phyloP scores from a whole-genome alignment of 345 rosid genomes.

The Arabis hirsuta region DNA sequence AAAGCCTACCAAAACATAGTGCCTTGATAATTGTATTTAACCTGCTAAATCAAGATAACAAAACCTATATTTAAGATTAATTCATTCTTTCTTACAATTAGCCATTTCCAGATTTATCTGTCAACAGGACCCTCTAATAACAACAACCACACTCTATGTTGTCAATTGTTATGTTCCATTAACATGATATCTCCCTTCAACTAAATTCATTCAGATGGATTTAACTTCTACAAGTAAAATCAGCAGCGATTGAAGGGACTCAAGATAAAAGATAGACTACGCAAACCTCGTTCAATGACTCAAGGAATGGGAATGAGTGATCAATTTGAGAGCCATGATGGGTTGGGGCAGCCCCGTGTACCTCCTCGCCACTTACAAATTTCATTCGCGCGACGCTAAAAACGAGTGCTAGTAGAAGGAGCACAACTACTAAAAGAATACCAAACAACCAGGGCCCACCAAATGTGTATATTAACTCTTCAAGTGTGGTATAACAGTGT shows the following conservation, averaged over 20 bases:
- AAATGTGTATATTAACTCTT: slow-evolving; percentile 89
- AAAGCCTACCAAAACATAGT: too few species aligned
- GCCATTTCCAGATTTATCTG: neutral
- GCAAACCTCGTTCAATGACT: slow-evolving; percentile 88
- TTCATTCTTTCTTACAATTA: neutral
- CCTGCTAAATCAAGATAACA: neutral
- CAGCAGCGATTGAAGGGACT: slow-evolving; percentile 7
- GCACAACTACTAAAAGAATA: slow-evolving; percentile 70
- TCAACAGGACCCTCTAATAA: neutral
- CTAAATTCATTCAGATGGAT: neutral
- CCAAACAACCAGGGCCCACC: slow-evolving; percentile 96
- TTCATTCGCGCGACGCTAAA: slow-evolving; percentile 95
- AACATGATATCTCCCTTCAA: slow-evolving; percentile 18
- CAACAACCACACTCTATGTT: neutral
- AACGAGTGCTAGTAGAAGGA: slow-evolving; percentile 79
- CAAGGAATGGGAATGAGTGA: slow-evolving; percentile 92
- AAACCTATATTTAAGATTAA: neutral
- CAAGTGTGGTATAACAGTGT: slow-evolving; percentile 84
- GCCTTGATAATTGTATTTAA: neutral
- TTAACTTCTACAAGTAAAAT: neutral
- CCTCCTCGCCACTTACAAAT: slow-evolving; percentile 84
- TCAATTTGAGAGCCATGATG: slow-evolving; percentile 62
- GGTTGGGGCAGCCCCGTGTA: slow-evolving; percentile 62
- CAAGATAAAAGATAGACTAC: slow-evolving; percentile 14
- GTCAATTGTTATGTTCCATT: slow-evolving; percentile 2